Percentiles rank a stretch among this genome's conserved stretches.
Conservation (phyloP, 805 yeast species). For the Pichia sporocuriosa region DNA sequence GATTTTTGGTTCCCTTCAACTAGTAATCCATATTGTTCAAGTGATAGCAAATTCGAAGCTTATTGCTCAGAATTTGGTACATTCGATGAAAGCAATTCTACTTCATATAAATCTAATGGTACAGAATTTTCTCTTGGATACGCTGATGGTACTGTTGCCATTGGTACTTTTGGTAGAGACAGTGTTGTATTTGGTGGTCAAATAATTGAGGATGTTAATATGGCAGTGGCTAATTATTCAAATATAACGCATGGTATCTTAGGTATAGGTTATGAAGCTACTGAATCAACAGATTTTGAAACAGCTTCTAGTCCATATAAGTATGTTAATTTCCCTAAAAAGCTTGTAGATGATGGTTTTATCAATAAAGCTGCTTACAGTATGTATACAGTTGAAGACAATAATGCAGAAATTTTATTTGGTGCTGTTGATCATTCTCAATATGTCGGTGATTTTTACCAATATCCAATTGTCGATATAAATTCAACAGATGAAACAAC, state of each 20-base stretch:
- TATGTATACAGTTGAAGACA: slow-evolving; percentile 40
- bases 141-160: slow-evolving; percentile 40
- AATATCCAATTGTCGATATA: slow-evolving; percentile 14
- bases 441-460: slow-evolving; percentile 42
- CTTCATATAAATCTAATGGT: slow-evolving; percentile 30
- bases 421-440: slow-evolving; percentile 66
- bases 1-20: slow-evolving; percentile 93
- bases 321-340: slow-evolving; percentile 63
- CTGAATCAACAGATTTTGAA: slow-evolving; percentile 48
- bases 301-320: slow-evolving; percentile 23
- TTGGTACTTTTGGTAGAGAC: slow-evolving; percentile 56
- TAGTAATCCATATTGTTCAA: slow-evolving; percentile 77
- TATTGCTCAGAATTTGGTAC: neutral
- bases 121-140: slow-evolving; percentile 37
- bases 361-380: slow-evolving; percentile 53
- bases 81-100: slow-evolving; percentile 23
- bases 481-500: neutral
- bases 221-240: slow-evolving; percentile 65
- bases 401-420: slow-evolving; percentile 50
- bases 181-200: slow-evolving; percentile 43
- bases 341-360: slow-evolving; percentile 48
- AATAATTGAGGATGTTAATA: slow-evolving; percentile 43
- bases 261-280: slow-evolving; percentile 61
- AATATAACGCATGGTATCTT: slow-evolving; percentile 61
- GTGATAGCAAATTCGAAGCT: neutral